Evolutionary conservation across 75 land plant species (phyloP).

Genomic region (Pinus taeda): DNA sequence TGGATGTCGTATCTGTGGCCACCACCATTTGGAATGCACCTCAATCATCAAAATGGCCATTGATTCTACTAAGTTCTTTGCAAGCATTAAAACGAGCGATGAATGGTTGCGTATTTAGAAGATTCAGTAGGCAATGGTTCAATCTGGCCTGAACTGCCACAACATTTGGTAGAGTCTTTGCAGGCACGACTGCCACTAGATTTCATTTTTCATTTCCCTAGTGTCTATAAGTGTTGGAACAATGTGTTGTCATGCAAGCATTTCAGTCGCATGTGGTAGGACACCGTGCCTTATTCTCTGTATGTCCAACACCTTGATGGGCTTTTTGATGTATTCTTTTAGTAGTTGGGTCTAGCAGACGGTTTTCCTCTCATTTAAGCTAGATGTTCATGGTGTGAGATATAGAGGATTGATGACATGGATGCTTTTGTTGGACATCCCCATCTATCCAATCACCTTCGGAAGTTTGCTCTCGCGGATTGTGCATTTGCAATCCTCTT

Average conservation of each 20-base stretch:
- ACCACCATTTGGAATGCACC: too few relatives aligned
- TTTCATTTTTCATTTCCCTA: background rate
- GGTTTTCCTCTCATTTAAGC: conserved; percentile 2
- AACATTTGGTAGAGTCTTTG: background rate
- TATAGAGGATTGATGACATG: background rate
- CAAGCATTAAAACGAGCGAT: too few relatives aligned
- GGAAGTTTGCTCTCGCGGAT: background rate
- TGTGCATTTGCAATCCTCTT: conserved; percentile 10
- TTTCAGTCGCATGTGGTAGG: background rate
- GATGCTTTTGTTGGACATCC: background rate
- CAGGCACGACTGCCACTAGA: background rate
- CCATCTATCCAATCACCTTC: background rate
- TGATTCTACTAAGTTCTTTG: too few relatives aligned
- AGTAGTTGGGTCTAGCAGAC: background rate
- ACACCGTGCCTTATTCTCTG: conserved; percentile 8
- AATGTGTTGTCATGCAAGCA: conserved; percentile 13
- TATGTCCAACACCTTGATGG: background rate
- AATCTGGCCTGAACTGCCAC: background rate
- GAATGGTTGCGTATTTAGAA: too few relatives aligned
- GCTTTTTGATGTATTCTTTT: conserved; percentile 1
- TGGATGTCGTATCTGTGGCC: too few relatives aligned
- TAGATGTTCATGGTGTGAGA: background rate
- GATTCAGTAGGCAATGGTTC: too few relatives aligned
- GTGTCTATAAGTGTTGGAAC: background rate
- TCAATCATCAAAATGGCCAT: too few relatives aligned